Conservation (phyloP, 768 basidiomycete species). For the Chalciporus pseudorubinellus region DNA sequence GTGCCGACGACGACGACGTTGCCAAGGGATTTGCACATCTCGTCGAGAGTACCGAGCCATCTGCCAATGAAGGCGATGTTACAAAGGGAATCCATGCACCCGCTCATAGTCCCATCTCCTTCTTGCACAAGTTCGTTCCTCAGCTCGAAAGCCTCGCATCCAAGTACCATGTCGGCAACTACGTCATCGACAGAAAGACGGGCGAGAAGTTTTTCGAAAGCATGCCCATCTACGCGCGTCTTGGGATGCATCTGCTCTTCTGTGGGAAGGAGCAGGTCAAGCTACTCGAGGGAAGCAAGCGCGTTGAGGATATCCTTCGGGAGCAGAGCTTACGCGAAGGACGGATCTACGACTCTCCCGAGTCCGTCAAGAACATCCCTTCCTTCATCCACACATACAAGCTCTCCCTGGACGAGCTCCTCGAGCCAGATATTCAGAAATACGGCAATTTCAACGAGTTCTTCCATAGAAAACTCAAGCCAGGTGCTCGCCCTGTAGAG, state of each 20-base stretch:
- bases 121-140: constrained; percentile 50
- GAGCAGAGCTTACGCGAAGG: constrained; percentile 60
- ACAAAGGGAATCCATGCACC: constrained; percentile 32
- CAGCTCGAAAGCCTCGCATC: constrained; percentile 53
- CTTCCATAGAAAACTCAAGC: constrained; percentile 61
- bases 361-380: constrained; percentile 50
- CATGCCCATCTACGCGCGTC: constrained; percentile 70
- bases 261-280: constrained; percentile 51
- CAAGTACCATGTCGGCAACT: constrained; percentile 59
- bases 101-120: constrained; percentile 33
- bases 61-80: constrained; percentile 13
- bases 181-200: constrained; percentile 46
- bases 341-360: constrained; percentile 50
- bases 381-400: constrained; percentile 56
- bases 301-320: constrained; percentile 48
- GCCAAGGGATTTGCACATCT: constrained; percentile 21
- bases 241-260: constrained; percentile 79
- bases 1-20: constrained; percentile 18
- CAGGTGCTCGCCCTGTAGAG: constrained; percentile 59
- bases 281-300: constrained; percentile 44
- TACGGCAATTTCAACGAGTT: constrained; percentile 79
- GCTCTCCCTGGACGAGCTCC: constrained; percentile 57
- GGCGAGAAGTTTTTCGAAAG: constrained; percentile 61
- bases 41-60: constrained; percentile 17
- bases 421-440: constrained; percentile 54